These are phyloP conservation scores for Nitzschia sp. DNA, from an alignment of 108 stramenopile genomes.

Conservation along the genomic window DNA sequence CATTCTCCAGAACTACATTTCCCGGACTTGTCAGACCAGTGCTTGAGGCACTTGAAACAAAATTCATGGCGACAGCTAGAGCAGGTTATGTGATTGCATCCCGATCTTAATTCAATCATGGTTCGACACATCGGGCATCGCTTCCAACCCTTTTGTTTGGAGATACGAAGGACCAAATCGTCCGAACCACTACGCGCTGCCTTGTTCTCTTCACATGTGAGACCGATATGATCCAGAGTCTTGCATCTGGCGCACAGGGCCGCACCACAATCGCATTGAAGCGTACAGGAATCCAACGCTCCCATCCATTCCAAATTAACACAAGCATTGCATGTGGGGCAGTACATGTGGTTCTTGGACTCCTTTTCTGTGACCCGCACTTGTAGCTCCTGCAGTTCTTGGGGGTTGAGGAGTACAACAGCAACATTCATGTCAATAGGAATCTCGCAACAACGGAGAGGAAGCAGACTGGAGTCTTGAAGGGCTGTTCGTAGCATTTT, in stretches of 20 bases:
- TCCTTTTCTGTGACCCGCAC: constrained; percentile 31
- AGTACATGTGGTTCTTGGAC: constrained; percentile 56
- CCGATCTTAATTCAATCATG: constrained; percentile 49
- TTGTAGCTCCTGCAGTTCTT: constrained; percentile 22
- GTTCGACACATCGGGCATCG: constrained; percentile 47
- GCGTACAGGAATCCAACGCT: constrained; percentile 9
- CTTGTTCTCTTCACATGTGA: constrained; percentile 39
- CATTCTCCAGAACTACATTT: neutral
- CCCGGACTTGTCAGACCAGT: constrained; percentile 26
- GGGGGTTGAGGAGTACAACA: constrained; percentile 18
- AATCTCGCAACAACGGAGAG: constrained; percentile 54
- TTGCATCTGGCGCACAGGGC: constrained; percentile 45
- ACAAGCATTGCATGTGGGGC: constrained; percentile 49
- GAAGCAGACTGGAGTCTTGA: constrained; percentile 43
- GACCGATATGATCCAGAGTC: constrained; percentile 37
- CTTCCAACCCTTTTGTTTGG: constrained; percentile 51
- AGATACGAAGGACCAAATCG: constrained; percentile 23
- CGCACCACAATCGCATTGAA: constrained; percentile 41
- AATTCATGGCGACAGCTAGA: constrained; percentile 46
- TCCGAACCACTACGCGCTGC: constrained; percentile 22
- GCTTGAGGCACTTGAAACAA: constrained; percentile 48
- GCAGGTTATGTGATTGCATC: constrained; percentile 65
- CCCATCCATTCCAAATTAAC: constrained; percentile 48
- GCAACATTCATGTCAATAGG: constrained; percentile 53
- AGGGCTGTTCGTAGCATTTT: constrained; percentile 39